Evolutionary conservation across 495 filamentous ascomycete genomes (phyloP).

Genomic region (Penicillium goetzii): DNA sequence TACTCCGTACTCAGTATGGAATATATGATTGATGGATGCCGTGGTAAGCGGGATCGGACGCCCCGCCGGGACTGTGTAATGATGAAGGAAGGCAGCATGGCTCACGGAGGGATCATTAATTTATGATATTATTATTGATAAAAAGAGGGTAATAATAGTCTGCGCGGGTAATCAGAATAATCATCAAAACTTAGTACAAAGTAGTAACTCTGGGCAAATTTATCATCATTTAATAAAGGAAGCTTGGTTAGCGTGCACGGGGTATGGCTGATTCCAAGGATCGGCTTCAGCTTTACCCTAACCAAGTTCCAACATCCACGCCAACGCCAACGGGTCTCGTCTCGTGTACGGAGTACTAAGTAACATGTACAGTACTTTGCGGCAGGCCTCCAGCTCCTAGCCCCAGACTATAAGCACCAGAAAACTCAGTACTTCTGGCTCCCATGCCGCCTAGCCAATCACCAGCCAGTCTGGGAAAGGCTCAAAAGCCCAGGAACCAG

Average conservation of each 20-base stretch:
- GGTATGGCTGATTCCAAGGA: slow-evolving; percentile 6
- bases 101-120: not conserved
- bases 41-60: slow-evolving; percentile 18
- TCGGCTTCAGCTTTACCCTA: slow-evolving; percentile 28
- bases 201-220: not conserved
- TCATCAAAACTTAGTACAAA: not conserved
- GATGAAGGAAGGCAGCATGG: slow-evolving; percentile 10
- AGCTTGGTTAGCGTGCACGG: slow-evolving; percentile 1
- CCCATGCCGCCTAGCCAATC: not conserved
- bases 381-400: not conserved
- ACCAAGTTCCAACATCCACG: slow-evolving; percentile 2
- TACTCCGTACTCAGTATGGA: not conserved
- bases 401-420: not conserved
- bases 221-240: not conserved
- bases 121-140: not conserved
- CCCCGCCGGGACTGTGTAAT: slow-evolving; percentile 31
- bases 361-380: not conserved
- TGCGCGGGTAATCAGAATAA: not conserved
- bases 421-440: slow-evolving; percentile 7
- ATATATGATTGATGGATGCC: slow-evolving; percentile 23
- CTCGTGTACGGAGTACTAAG: slow-evolving; percentile 8
- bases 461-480: not conserved
- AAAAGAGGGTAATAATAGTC: not conserved
- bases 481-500: not conserved
- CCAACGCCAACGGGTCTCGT: slow-evolving; percentile 6